Conservation (phyloP, 75 land plant species). For the Pinus albicaulis region DNA sequence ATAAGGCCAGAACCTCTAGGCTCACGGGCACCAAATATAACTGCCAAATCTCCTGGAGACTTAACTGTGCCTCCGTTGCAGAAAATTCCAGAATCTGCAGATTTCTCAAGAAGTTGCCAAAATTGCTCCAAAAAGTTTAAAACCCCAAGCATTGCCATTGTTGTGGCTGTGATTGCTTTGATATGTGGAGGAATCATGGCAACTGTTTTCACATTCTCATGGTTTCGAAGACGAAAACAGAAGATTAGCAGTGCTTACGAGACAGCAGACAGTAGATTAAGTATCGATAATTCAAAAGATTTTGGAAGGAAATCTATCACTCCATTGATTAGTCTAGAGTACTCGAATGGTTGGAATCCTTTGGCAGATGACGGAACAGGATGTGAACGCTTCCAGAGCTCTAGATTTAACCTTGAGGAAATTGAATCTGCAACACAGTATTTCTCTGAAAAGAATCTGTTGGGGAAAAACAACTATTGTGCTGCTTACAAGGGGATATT, state of each 20-base stretch:
- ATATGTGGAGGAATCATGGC: slow-evolving; percentile 23
- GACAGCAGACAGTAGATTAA: slow-evolving; percentile 31
- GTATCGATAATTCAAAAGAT: slow-evolving; percentile 41
- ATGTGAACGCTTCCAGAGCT: slow-evolving; percentile 30
- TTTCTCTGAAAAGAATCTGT: slow-evolving; percentile 78
- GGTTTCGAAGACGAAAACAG: slow-evolving; percentile 73
- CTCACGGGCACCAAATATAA: slow-evolving; percentile 4
- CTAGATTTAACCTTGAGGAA: slow-evolving; percentile 73
- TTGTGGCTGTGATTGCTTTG: slow-evolving; percentile 26
- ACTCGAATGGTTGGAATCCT: slow-evolving; percentile 58
- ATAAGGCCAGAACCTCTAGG: slow-evolving; percentile 41
- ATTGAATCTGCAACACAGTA: slow-evolving; percentile 86
- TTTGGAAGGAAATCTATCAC: slow-evolving; percentile 33
- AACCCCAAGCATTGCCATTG: slow-evolving; percentile 18
- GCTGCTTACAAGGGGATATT: slow-evolving; percentile 72
- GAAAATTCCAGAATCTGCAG: slow-evolving; percentile 46
- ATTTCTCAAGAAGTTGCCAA: slow-evolving; percentile 19
- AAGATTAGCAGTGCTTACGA: slow-evolving; percentile 50
- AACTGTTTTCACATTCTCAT: slow-evolving; percentile 33
- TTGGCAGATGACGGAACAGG: slow-evolving; percentile 18
- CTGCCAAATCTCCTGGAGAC: slow-evolving; percentile 6
- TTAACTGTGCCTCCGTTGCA: not conserved
- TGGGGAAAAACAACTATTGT: slow-evolving; percentile 64
- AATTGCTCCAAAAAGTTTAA: slow-evolving; percentile 22
- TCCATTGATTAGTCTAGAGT: slow-evolving; percentile 56